A percentile compares a stretch with the other conserved stretches of the same genome.
Evolutionary conservation across 495 filamentous ascomycete genomes (phyloP).

Genomic region (Neurospora sp.): DNA sequence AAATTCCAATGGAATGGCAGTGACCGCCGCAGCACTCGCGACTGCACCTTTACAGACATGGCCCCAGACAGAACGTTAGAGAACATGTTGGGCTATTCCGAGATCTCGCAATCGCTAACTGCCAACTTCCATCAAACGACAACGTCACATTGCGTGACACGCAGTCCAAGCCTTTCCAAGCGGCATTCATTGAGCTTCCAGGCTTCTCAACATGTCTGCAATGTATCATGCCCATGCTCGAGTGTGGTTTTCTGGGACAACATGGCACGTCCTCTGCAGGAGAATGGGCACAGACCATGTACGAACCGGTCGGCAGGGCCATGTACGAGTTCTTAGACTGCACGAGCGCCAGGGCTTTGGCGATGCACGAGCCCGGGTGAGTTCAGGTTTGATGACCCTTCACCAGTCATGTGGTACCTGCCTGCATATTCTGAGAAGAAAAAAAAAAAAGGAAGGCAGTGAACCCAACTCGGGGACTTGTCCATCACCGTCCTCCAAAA

Average conservation of each 20-base stretch:
- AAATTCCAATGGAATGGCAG: not conserved
- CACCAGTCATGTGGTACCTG: not conserved
- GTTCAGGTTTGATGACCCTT: not conserved
- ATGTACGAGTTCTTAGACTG: not conserved
- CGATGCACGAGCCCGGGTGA: not conserved
- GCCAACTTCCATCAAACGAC: not conserved
- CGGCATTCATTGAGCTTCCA: not conserved
- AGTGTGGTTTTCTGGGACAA: not conserved
- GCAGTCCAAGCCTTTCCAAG: not conserved
- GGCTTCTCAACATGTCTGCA: not conserved
- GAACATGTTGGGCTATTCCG: not conserved
- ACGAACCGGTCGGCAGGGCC: not conserved
- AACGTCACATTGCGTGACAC: not conserved
- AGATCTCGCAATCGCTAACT: not conserved
- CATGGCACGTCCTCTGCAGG: not conserved
- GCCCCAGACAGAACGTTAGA: not conserved
- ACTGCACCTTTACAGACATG: not conserved
- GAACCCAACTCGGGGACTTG: not conserved
- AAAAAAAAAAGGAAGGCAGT: not conserved
- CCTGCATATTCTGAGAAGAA: not conserved
- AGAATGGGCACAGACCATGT: not conserved
- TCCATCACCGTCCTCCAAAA: not conserved
- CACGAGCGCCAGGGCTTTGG: not conserved
- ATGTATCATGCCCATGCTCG: not conserved
- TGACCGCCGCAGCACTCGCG: not conserved